Conservation (phyloP, 345 rosid genomes). For the Ceriops decandra region DNA sequence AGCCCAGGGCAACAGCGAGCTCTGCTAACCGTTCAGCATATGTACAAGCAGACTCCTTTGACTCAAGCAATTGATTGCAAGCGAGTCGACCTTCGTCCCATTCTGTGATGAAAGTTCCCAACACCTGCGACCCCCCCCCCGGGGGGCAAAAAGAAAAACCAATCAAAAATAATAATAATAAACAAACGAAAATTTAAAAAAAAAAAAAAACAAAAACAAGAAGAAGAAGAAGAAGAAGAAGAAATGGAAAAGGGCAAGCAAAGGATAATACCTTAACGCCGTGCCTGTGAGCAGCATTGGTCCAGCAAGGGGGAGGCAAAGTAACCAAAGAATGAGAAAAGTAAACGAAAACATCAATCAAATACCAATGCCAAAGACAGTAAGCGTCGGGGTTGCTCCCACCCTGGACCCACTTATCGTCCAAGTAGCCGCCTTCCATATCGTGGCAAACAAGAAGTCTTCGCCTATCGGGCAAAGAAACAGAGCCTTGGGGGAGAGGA, state of each 20-base stretch:
- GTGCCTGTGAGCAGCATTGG: constrained; percentile 79
- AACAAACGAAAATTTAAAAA: neutral
- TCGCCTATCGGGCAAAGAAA: constrained; percentile 37
- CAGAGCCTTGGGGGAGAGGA: constrained; percentile 34
- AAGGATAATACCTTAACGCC: constrained; percentile 61
- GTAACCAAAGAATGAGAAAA: constrained; percentile 77
- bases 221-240: neutral
- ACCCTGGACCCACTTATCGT: constrained; percentile 88
- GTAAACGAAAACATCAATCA: constrained; percentile 81
- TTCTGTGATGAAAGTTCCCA: constrained; percentile 86
- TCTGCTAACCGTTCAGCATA: constrained; percentile 72
- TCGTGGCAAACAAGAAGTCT: constrained; percentile 85
- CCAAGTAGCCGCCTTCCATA: constrained; percentile 65
- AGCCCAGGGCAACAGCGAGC: constrained; percentile 62
- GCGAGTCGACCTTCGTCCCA: constrained; percentile 65
- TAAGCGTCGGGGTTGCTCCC: constrained; percentile 55
- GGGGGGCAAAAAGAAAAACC: no score
- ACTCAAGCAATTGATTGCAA: constrained; percentile 54
- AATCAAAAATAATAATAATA: no score
- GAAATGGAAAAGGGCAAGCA: neutral
- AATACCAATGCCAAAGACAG: constrained; percentile 84
- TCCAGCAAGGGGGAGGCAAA: constrained; percentile 92
- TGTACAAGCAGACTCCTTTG: constrained; percentile 62
- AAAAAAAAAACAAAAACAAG: neutral
- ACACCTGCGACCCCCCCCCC: constrained; percentile 38